Evolutionary conservation across 2,329 filamentous ascomycete genomes (phyloP).

Genomic region (Curvularia lunata): DNA sequence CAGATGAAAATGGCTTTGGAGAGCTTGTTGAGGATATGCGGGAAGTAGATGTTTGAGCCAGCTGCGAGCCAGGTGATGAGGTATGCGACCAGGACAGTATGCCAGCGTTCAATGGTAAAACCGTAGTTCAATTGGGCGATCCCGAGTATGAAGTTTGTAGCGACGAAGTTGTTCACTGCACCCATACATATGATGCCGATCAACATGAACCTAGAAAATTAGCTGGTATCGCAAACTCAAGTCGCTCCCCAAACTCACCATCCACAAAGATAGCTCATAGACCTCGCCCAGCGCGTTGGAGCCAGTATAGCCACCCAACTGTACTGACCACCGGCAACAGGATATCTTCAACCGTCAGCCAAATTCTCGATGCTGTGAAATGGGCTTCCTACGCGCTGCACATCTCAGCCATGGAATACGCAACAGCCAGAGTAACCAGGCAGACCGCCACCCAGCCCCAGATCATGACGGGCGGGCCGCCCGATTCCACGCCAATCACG

Average conservation of each 20-base stretch:
- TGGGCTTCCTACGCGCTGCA: conserved; percentile 53
- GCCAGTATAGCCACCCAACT: conserved; percentile 64
- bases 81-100: conserved; percentile 62
- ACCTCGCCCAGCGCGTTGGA: conserved; percentile 50
- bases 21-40: conserved; percentile 59
- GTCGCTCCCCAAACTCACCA: conserved; percentile 45
- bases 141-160: conserved; percentile 63
- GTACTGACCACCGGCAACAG: conserved; percentile 64
- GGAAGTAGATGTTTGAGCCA: conserved; percentile 58
- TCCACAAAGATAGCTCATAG: conserved; percentile 49
- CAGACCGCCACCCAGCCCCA: conserved; percentile 64
- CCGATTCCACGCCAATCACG: conserved; percentile 62
- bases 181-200: conserved; percentile 59
- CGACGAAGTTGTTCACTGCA: conserved; percentile 61
- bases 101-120: conserved; percentile 63
- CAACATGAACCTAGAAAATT: conserved; percentile 27
- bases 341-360: conserved; percentile 49
- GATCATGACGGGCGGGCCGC: conserved; percentile 65
- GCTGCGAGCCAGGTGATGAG: conserved; percentile 55
- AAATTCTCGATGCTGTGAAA: neutral
- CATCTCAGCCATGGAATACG: conserved; percentile 65
- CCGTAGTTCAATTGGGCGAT: conserved; percentile 60
- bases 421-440: conserved; percentile 59
- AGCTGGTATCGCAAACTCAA: neutral
- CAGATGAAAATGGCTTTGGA: conserved; percentile 59